Evolutionary conservation across 257 asterid species (phyloP), one percentile per base, ranked within the genome.

Genomic region (Oldenlandia corymbosa): DNA sequence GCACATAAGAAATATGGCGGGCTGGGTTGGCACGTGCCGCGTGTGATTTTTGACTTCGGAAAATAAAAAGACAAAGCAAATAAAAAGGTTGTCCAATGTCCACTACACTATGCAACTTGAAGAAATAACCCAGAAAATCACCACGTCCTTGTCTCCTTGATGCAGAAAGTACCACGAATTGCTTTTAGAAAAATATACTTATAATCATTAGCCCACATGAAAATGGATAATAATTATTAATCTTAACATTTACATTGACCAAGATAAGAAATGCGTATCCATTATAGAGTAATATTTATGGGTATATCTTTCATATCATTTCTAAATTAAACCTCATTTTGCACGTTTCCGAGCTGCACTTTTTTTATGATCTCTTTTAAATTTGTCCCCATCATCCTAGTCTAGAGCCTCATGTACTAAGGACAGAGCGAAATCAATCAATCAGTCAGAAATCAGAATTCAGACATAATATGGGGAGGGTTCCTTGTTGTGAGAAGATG

Each of bases 401-500:
- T n/a, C n/a, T n/a, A n/a, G n/a, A n/a, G n/a, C n/a, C n/a, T n/a
- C n/a, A n/a, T n/a, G n/a, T n/a, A n/a, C n/a, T n/a, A n/a, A n/a
- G n/a, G n/a, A n/a, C n/a, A n/a, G n/a, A n/a, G n/a, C n/a, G n/a
- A n/a, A n/a, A n/a, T n/a, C n/a, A n/a, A n/a, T n/a, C n/a, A n/a
- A 12, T 52, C 31, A 5, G 27, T 21, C 56, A 11, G 47, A 13
- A 58, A 32, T 18, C 64, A 24, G 17, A n/a, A n/a, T 43, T 0
- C 26, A 9, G 39, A 9, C 10, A 39, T 5, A 56, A 48, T 61
- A 77, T 69, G 76, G 76, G 37, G 58, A 77, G 78, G 69, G 68
- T 71, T 60, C 81, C 81, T 32, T 77, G 81, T 51, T 77, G 81
- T 66, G 78, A 77, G 68, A 73, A 71, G 57, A 77, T 77, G 81